Conservation (phyloP, 768 basidiomycete species). For the Ephemerocybe angulata region DNA sequence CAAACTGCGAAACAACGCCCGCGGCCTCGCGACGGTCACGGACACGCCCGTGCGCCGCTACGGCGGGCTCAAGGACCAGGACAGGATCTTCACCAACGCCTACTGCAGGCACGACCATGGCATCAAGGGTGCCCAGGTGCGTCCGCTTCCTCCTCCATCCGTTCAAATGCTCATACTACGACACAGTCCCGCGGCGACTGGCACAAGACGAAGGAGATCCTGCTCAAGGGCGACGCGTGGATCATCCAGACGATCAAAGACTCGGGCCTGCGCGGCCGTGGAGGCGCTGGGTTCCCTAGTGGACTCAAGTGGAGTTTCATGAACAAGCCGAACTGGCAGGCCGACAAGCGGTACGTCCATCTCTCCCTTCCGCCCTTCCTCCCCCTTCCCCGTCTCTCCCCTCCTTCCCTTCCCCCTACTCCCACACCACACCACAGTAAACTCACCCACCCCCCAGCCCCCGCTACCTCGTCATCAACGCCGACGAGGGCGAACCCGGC, state of each 20-base stretch:
- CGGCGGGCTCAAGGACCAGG: constrained; percentile 92
- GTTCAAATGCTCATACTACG: neutral
- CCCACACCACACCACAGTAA: too few relatives aligned
- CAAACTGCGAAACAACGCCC: constrained; percentile 31
- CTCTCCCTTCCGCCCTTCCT: too few relatives aligned
- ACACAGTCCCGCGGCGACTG: constrained; percentile 95
- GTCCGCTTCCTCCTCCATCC: constrained; percentile 18
- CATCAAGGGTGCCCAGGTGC: constrained; percentile 85
- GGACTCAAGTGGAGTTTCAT: constrained; percentile 98
- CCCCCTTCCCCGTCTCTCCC: too few relatives aligned
- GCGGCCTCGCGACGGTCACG: constrained; percentile 68
- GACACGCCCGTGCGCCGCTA: constrained; percentile 88
- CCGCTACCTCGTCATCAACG: constrained; percentile 95
- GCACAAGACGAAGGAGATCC: constrained; percentile 96
- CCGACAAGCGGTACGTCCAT: constrained; percentile 42
- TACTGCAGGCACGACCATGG: constrained; percentile 88
- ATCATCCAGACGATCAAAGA: constrained; percentile 96
- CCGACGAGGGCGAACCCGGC: constrained; percentile 97
- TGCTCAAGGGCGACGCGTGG: constrained; percentile 94
- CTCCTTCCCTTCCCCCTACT: too few relatives aligned
- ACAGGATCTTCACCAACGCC: constrained; percentile 90
- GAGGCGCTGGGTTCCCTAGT: constrained; percentile 95
- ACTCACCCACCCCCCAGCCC: too few relatives aligned
- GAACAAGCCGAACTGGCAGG: neutral
- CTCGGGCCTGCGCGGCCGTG: constrained; percentile 91